A percentile compares a stretch with the other conserved stretches of the same genome.
These are phyloP conservation scores for Chamaecyparis obtusa DNA, from an alignment of 75 land plant species.

Conservation along the genomic window DNA sequence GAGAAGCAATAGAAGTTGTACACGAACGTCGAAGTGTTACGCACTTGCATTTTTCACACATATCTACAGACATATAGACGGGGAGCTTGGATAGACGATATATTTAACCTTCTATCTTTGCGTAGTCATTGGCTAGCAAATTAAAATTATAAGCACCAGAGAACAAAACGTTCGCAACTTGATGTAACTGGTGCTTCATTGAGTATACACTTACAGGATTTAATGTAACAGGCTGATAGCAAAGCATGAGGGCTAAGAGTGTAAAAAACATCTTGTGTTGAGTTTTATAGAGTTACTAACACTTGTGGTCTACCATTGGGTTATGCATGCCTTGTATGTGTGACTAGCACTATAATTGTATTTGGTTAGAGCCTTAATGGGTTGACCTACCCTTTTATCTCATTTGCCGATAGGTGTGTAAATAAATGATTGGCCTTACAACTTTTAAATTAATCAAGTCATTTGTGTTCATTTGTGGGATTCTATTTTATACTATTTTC, in stretches of 20 bases:
- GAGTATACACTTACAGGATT: background rate
- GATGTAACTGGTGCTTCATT: background rate
- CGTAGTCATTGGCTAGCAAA: background rate
- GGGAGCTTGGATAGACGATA: background rate
- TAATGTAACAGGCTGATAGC: background rate
- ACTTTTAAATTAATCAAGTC: too few relatives aligned
- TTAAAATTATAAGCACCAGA: background rate
- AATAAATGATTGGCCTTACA: too few relatives aligned
- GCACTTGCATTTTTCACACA: background rate
- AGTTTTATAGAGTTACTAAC: too few relatives aligned
- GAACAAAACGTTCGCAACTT: background rate
- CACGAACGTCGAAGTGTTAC: background rate
- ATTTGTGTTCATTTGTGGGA: too few relatives aligned
- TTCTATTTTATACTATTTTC: too few relatives aligned
- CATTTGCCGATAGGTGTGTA: too few relatives aligned
- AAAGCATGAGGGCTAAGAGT: background rate
- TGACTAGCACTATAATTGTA: too few relatives aligned
- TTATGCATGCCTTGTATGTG: too few relatives aligned
- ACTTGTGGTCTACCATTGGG: too few relatives aligned
- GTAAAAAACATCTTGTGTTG: too few relatives aligned
- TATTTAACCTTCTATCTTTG: background rate
- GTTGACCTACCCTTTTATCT: too few relatives aligned
- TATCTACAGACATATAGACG: background rate
- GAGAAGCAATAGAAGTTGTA: background rate
- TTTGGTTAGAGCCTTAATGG: too few relatives aligned